phyloP scores from a whole-genome alignment of 352 stramenopile species.

The Blastocystis sp. region DNA sequence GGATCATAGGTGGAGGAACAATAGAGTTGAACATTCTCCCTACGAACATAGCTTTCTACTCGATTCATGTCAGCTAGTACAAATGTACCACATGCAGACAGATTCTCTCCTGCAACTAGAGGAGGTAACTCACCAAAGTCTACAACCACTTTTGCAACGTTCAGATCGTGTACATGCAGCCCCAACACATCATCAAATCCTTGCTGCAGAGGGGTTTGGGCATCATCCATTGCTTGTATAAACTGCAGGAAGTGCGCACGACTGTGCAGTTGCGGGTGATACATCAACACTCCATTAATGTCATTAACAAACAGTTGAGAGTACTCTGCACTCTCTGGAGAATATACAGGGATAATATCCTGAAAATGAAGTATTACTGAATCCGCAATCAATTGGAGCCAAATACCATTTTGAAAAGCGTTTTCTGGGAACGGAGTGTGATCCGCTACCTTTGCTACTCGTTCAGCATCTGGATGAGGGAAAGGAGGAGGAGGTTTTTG shows the following conservation, averaged over 20 bases:
- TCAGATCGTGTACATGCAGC: constrained; percentile 49
- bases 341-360: neutral
- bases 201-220: neutral
- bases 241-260: constrained; percentile 32
- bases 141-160: neutral
- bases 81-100: constrained; percentile 30
- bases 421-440: neutral
- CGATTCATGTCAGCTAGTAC: constrained; percentile 46
- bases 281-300: constrained; percentile 21
- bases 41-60: neutral
- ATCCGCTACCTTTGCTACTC: neutral
- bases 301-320: neutral
- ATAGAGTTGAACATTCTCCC: neutral
- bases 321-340: constrained; percentile 28
- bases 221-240: constrained; percentile 45
- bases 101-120: neutral
- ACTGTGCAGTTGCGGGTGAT: neutral
- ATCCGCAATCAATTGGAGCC: constrained; percentile 3
- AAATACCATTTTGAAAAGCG: neutral
- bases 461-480: constrained; percentile 3
- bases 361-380: neutral
- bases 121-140: constrained; percentile 21
- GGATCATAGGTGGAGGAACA: constrained; percentile 1
- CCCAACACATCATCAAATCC: constrained; percentile 59
- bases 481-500: neutral